phyloP scores from a whole-genome alignment of 306 rosid genomes.

The Inga laurina region DNA sequence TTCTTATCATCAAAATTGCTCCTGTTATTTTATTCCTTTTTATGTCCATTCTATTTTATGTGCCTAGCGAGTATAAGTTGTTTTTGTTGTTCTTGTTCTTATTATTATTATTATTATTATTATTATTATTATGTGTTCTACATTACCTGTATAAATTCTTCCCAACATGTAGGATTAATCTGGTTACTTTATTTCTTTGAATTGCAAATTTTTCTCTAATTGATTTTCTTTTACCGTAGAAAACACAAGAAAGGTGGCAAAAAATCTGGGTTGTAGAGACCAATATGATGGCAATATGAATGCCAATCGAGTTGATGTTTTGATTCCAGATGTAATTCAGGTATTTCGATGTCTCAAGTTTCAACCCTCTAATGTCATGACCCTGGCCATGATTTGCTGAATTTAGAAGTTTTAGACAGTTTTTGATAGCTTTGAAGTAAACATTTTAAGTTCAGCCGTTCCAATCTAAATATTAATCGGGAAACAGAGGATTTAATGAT shows the following conservation, averaged over 20 bases:
- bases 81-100: background rate
- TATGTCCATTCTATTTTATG: background rate
- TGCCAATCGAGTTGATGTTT: constrained; percentile 71
- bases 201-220: constrained; percentile 23
- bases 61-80: background rate
- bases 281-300: constrained; percentile 38
- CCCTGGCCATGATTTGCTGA: background rate
- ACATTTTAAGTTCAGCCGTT: background rate
- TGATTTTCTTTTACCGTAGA: constrained; percentile 47
- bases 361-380: constrained; percentile 4
- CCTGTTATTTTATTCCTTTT: background rate
- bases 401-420: background rate
- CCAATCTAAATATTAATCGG: constrained; percentile 6
- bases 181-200: constrained; percentile 15
- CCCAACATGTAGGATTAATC: constrained; percentile 7
- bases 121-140: background rate
- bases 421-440: background rate
- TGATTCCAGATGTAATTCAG: constrained; percentile 95
- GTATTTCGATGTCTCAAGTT: constrained; percentile 36
- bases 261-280: constrained; percentile 85
- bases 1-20: background rate
- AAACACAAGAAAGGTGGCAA: constrained; percentile 85
- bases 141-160: background rate
- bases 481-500: background rate
- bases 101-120: background rate